Percentiles rank a stretch among this genome's conserved stretches.
Evolutionary conservation across 2,329 filamentous ascomycete genomes (phyloP).

Genomic region (Sporothrix humicola): DNA sequence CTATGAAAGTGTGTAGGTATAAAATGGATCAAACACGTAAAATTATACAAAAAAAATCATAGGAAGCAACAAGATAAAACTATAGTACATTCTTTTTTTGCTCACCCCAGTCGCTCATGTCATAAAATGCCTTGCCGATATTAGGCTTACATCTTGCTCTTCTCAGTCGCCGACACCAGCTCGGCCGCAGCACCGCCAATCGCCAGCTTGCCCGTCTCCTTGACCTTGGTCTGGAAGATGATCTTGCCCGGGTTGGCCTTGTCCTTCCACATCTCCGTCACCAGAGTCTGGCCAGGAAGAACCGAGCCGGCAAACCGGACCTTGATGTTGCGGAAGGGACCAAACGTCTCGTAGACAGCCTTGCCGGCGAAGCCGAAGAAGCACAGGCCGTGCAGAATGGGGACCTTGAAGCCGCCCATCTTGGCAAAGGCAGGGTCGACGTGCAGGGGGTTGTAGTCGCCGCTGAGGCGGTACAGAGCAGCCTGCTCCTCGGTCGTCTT

Average conservation of each 20-base stretch:
- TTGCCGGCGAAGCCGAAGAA: slow-evolving; percentile 91
- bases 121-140: neutral
- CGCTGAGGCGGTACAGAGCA: slow-evolving; percentile 88
- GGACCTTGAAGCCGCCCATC: slow-evolving; percentile 90
- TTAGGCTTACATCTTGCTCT: slow-evolving; percentile 42
- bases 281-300: slow-evolving; percentile 83
- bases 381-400: slow-evolving; percentile 96
- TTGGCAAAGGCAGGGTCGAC: slow-evolving; percentile 94
- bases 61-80: neutral
- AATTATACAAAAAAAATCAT: slow-evolving; percentile 23
- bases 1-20: neutral
- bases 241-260: slow-evolving; percentile 63
- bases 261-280: slow-evolving; percentile 95
- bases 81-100: slow-evolving; percentile 22
- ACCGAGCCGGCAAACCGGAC: slow-evolving; percentile 88
- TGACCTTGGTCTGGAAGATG: slow-evolving; percentile 85
- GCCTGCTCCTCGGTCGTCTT: slow-evolving; percentile 90
- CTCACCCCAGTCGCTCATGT: neutral
- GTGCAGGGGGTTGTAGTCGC: slow-evolving; percentile 95
- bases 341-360: slow-evolving; percentile 84
- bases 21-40: neutral
- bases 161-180: slow-evolving; percentile 51
- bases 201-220: slow-evolving; percentile 89
- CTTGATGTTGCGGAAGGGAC: slow-evolving; percentile 87
- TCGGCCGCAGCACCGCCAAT: slow-evolving; percentile 83